Base-by-base conservation (phyloP, 495 filamentous ascomycete genomes). In the Parachaetomium inaequale region DNA sequence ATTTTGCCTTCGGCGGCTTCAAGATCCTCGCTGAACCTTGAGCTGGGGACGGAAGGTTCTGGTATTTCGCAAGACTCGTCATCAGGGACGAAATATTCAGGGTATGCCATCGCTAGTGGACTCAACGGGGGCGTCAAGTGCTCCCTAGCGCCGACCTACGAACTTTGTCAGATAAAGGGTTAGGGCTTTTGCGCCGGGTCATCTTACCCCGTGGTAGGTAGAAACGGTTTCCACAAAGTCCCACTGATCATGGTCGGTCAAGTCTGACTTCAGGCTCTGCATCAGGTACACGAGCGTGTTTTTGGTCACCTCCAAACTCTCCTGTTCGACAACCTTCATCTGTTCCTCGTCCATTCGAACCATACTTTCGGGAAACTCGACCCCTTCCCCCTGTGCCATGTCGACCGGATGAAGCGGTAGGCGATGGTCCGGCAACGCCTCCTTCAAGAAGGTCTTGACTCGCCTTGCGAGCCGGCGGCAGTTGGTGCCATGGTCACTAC, bases 111-210 rank as follows among this genome's bases (percentile, higher is more conserved):
- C 6, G 71, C 64, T 19, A 72, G 54, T 2, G 86, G 85, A 42
- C 84, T 80, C 12, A 89, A 70, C 14, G 84, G 86, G 31, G 87
- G 87, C 12, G 86, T 85, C 29, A 87, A 43, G 26, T 70, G 76
- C 40, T 76, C 70, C 11, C 68, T 59, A 7, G 63, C 67, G 57
- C 58, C 58, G 42, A 75, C 68, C 79, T 61, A 45, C 14, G 66
- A 2, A 29, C 63, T 53, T 19, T 43, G 29, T 59, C 56, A 61
- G 61, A 29, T 50, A 32, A n/a, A n/a, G n/a, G 5, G 31, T 55
- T 21, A 28, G 26, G 63, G 43, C 19, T 38, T 7, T 36, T 36
- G 19, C 1, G 1, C 11, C 1, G n/a, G 29, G 1, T 38, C 14
- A 11, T 68, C 72, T 59, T 72, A 79, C 81, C 58, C 66, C 78